A percentile compares a stretch with the other conserved stretches of the same genome.
Evolutionary conservation across 176 grass and related monocot genomes (phyloP).

Genomic region (Poa annua): DNA sequence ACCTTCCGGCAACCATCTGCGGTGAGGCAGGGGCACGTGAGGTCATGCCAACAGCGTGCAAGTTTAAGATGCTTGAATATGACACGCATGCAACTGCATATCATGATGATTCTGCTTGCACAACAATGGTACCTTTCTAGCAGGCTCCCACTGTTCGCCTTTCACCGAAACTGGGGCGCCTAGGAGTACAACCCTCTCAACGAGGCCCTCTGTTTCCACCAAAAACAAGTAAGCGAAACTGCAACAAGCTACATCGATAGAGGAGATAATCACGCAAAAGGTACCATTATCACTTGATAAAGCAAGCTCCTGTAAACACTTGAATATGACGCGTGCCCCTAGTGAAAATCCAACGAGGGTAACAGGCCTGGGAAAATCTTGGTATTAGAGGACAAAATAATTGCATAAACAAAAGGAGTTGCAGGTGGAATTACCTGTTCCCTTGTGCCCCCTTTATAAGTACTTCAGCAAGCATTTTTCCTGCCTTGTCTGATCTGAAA

Average conservation of each 20-base stretch:
- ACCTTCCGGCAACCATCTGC: conserved; percentile 86
- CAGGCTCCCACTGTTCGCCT: conserved; percentile 76
- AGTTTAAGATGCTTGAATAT: not conserved
- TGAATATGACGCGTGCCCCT: conserved; percentile 91
- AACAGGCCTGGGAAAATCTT: conserved; percentile 65
- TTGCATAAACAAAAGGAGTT: conserved; percentile 2
- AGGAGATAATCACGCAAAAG: conserved; percentile 5
- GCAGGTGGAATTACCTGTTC: conserved; percentile 64
- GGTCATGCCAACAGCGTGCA: not conserved
- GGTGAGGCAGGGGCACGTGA: not conserved
- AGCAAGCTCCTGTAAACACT: conserved; percentile 85
- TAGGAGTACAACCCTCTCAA: conserved; percentile 91
- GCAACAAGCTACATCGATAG: not conserved
- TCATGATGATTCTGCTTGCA: not conserved
- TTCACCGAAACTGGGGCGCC: conserved; percentile 87
- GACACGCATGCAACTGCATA: not conserved
- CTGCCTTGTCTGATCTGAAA: conserved; percentile 90
- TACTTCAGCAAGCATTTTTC: conserved; percentile 96
- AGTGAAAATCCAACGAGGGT: conserved; percentile 94
- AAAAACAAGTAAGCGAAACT: conserved; percentile 20
- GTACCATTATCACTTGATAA: conserved; percentile 80
- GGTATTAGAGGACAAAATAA: conserved; percentile 9
- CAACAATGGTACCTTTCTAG: conserved; percentile 63
- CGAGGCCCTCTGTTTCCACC: conserved; percentile 68
- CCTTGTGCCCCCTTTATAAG: conserved; percentile 86